These are phyloP conservation scores for Pleoardoris graminearum DNA, from an alignment of 2,329 filamentous ascomycete species.

Conservation along the genomic window DNA sequence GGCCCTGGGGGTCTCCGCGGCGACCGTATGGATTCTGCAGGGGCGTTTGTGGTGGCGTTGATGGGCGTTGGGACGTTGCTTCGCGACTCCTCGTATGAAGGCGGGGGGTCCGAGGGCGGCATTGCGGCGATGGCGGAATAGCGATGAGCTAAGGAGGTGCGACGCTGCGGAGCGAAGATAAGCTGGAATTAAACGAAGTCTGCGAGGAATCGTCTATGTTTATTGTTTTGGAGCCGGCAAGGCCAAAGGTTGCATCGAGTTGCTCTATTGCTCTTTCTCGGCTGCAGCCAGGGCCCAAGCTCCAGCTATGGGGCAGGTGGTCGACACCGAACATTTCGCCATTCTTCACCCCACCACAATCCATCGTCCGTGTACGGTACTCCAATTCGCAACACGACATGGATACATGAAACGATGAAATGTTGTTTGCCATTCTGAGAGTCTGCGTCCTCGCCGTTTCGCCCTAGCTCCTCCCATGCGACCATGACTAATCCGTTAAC, in stretches of 20 bases:
- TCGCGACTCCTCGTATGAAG: slow-evolving; percentile 45
- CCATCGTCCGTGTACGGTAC: not conserved
- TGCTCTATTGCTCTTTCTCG: not conserved
- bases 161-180: not conserved
- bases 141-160: not conserved
- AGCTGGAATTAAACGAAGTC: not conserved
- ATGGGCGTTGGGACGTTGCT: slow-evolving; percentile 14
- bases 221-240: not conserved
- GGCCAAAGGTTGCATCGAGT: not conserved
- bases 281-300: slow-evolving; percentile 1
- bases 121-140: slow-evolving; percentile 9
- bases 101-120: slow-evolving; percentile 46
- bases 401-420: not conserved
- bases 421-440: not conserved
- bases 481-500: slow-evolving; percentile 1
- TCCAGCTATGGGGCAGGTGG: slow-evolving; percentile 48
- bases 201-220: not conserved
- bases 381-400: not conserved
- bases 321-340: slow-evolving; percentile 66
- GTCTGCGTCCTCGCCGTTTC: not conserved
- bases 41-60: slow-evolving; percentile 12
- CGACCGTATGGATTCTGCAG: slow-evolving; percentile 22
- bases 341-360: not conserved
- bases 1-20: slow-evolving; percentile 41
- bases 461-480: not conserved